phyloP scores from a whole-genome alignment of 768 basidiomycete species.

The Pholiota molesta region DNA sequence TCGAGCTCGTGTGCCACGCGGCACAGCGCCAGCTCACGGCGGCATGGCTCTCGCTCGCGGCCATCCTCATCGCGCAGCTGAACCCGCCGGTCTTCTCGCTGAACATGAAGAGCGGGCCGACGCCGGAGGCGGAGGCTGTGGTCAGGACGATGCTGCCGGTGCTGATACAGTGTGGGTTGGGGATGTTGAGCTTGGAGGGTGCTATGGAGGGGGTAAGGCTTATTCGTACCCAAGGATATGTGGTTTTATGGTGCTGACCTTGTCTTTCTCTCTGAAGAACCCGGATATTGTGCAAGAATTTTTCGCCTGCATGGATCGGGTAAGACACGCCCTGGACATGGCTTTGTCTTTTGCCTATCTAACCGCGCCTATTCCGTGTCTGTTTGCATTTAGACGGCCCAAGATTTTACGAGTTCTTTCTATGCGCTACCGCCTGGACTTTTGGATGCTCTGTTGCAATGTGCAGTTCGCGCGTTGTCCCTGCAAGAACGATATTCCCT shows the following conservation, averaged over 20 bases:
- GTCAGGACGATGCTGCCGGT: conserved; percentile 58
- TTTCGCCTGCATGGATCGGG: conserved; percentile 81
- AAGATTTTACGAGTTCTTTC: conserved; percentile 62
- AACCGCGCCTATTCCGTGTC: conserved; percentile 23
- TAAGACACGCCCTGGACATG: conserved; percentile 31
- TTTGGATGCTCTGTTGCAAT: conserved; percentile 70
- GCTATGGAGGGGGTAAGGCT: conserved; percentile 70
- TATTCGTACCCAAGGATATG: not conserved
- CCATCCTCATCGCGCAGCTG: conserved; percentile 80
- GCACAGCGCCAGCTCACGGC: conserved; percentile 73
- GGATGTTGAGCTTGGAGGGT: conserved; percentile 53
- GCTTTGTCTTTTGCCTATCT: not conserved
- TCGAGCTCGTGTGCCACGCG: conserved; percentile 78
- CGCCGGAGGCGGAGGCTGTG: conserved; percentile 56
- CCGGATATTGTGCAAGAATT: conserved; percentile 92
- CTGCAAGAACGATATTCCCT: conserved; percentile 87
- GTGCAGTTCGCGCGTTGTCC: conserved; percentile 64
- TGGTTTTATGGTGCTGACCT: not conserved
- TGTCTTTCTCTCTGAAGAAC: conserved; percentile 51
- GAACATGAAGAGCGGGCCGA: conserved; percentile 55
- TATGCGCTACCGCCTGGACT: conserved; percentile 65
- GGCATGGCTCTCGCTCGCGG: conserved; percentile 83
- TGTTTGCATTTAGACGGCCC: conserved; percentile 38
- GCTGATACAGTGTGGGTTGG: conserved; percentile 61
- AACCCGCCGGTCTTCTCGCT: conserved; percentile 65